These are phyloP conservation scores for Lablab purpureus DNA, from an alignment of 306 rosid species.

Conservation along the genomic window DNA sequence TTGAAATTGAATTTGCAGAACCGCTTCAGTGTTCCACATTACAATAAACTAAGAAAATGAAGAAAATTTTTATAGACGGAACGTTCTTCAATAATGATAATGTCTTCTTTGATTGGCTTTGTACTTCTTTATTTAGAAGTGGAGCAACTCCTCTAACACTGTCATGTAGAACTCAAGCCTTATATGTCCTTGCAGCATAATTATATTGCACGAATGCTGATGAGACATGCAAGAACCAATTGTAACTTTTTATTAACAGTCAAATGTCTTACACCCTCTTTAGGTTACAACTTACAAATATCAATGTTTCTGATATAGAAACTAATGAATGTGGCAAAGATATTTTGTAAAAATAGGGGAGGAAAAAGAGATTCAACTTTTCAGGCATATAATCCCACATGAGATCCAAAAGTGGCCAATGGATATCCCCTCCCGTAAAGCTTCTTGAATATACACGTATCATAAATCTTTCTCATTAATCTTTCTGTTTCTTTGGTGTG, in stretches of 20 bases:
- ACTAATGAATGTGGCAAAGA: not conserved
- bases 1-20: not conserved
- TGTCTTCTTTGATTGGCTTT: not conserved
- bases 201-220: not conserved
- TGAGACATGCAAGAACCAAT: not conserved
- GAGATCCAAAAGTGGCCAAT: not conserved
- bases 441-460: not conserved
- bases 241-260: too few species aligned
- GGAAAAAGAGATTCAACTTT: not conserved
- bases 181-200: not conserved
- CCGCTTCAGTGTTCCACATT: not conserved
- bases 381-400: not conserved
- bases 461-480: not conserved
- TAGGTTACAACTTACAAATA: too few species aligned
- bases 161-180: not conserved
- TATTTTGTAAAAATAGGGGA: not conserved
- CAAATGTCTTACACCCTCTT: too few species aligned
- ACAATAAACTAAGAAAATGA: not conserved
- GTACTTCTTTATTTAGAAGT: not conserved
- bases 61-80: not conserved
- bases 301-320: constrained; percentile 1
- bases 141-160: not conserved
- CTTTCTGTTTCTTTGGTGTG: not conserved
- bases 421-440: not conserved
- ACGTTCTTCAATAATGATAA: not conserved